Evolutionary conservation across 495 filamentous ascomycete genomes (phyloP), one percentile per base, ranked within the genome.

Genomic region (Letharia columbiana): DNA sequence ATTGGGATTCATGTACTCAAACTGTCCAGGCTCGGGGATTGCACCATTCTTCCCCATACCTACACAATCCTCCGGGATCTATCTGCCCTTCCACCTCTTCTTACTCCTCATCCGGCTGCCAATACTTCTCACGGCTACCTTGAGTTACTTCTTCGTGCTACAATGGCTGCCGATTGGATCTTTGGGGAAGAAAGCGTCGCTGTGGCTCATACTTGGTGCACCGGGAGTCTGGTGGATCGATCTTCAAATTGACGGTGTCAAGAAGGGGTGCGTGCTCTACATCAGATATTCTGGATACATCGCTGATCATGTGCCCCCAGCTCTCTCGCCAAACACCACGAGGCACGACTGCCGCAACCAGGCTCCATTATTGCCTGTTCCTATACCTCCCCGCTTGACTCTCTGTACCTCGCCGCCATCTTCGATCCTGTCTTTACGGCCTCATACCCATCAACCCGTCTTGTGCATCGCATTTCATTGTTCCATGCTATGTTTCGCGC

Each of bases 201-300:
- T 98, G 40, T 98, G 95, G 93, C 81, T 85, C 58, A 84, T 98
- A 54, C 81, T 99, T 23, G 87, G 85, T 41, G 87, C 92, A 33
- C 90, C 91, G 0, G 92, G 92, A 28, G 87, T 97, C 47, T 98
- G 94, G 93, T 98, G 93, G 92, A 88, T 96, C 60, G 94, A 98
- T 76, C 80, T 99, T 1, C 92, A 97, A 71, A 88, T 99, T 52
- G 94, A 98, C 73, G 91, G 92, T 41, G 94, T 99, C 45, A 88
- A 88, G 76, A 91, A 91, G 79, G 94, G 94, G 80, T 88, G 69
- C 61, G 77, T 77, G 8, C 28, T 18, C 33, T 39, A 20, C 5
- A 15, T 45, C 28, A 67, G 39, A 45, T 61, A 33, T 7, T 45
- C 56, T 56, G n/a, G 31, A 6, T 8, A 65, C 20, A 28, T 20